Percentiles rank a stretch among this genome's conserved stretches.
Evolutionary conservation across 2,329 filamentous ascomycete species (phyloP).

Genomic region (Furcasterigmium sp.): DNA sequence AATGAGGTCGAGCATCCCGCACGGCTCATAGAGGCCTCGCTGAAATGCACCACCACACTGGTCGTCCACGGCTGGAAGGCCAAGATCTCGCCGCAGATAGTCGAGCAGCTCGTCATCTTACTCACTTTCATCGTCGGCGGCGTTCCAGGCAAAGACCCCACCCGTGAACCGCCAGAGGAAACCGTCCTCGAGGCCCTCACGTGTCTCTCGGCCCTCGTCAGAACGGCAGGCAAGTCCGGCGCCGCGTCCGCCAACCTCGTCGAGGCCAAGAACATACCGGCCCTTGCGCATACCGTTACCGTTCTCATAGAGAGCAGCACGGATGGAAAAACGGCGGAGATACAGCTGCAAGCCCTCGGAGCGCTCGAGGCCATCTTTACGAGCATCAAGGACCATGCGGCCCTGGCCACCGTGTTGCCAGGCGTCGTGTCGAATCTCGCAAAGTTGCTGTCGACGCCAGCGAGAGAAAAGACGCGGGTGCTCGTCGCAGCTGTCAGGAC

Average conservation of each 20-base stretch:
- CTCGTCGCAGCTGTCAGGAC: slow-evolving; percentile 57
- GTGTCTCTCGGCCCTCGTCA: slow-evolving; percentile 63
- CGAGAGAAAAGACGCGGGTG: slow-evolving; percentile 50
- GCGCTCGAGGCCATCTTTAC: slow-evolving; percentile 58
- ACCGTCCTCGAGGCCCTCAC: slow-evolving; percentile 65
- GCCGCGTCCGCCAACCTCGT: slow-evolving; percentile 43
- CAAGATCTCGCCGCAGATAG: slow-evolving; percentile 64
- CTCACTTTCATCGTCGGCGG: slow-evolving; percentile 78
- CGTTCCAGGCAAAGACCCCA: slow-evolving; percentile 50
- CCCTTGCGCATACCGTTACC: slow-evolving; percentile 77
- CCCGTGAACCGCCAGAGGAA: slow-evolving; percentile 60
- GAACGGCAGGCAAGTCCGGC: slow-evolving; percentile 46
- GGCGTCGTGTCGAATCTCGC: slow-evolving; percentile 79
- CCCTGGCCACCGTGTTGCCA: slow-evolving; percentile 80
- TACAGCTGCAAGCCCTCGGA: slow-evolving; percentile 65
- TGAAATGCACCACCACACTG: slow-evolving; percentile 70
- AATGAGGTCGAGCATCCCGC: slow-evolving; percentile 67
- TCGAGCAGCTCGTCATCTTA: slow-evolving; percentile 79
- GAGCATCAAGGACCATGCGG: slow-evolving; percentile 65
- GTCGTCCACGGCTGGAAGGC: slow-evolving; percentile 75
- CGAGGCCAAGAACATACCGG: slow-evolving; percentile 60
- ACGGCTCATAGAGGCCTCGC: slow-evolving; percentile 66
- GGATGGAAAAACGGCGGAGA: slow-evolving; percentile 56
- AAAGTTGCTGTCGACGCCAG: slow-evolving; percentile 66
- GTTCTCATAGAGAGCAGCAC: slow-evolving; percentile 71